phyloP scores from a whole-genome alignment of 805 yeast genomes.

The Nakazawaea pomicola region DNA sequence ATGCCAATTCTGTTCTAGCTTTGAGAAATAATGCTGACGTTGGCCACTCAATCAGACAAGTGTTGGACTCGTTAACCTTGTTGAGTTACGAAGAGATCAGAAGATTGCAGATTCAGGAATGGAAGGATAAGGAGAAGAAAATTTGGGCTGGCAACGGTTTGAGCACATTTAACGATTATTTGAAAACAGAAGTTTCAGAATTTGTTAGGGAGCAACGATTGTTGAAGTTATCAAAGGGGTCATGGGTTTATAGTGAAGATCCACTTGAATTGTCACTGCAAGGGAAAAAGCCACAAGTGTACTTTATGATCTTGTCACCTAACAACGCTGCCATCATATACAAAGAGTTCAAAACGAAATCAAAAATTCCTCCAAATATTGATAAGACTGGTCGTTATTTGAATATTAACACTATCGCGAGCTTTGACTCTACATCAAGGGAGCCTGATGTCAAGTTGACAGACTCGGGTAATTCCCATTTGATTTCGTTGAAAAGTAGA shows the following conservation, averaged over 20 bases:
- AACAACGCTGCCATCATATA: slow-evolving; percentile 56
- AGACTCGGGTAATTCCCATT: slow-evolving; percentile 37
- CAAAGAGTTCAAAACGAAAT: slow-evolving; percentile 50
- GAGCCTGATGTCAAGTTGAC: slow-evolving; percentile 40
- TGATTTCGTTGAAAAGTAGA: slow-evolving; percentile 55
- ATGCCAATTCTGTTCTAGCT: slow-evolving; percentile 19
- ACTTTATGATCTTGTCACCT: slow-evolving; percentile 61
- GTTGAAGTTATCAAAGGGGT: slow-evolving; percentile 65
- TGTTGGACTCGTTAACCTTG: slow-evolving; percentile 36
- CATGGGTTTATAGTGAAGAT: slow-evolving; percentile 70
- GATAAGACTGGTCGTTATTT: slow-evolving; percentile 52
- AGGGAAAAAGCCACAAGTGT: slow-evolving; percentile 33
- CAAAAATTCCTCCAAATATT: slow-evolving; percentile 46
- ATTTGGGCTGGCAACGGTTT: slow-evolving; percentile 43
- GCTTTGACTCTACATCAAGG: slow-evolving; percentile 47
- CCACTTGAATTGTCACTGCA: slow-evolving; percentile 29
- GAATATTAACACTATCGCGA: slow-evolving; percentile 45
- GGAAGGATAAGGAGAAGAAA: slow-evolving; percentile 30
- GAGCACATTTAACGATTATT: slow-evolving; percentile 40
- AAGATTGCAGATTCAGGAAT: slow-evolving; percentile 42
- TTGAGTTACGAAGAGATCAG: slow-evolving; percentile 47
- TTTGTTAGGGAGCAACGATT: slow-evolving; percentile 76
- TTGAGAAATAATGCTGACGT: slow-evolving; percentile 11
- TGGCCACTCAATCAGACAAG: slow-evolving; percentile 33
- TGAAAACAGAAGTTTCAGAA: slow-evolving; percentile 54